Percentiles rank a stretch among this genome's conserved stretches.
Evolutionary conservation across 2,329 filamentous ascomycete genomes (phyloP).

Genomic region (Alternaria viburni): DNA sequence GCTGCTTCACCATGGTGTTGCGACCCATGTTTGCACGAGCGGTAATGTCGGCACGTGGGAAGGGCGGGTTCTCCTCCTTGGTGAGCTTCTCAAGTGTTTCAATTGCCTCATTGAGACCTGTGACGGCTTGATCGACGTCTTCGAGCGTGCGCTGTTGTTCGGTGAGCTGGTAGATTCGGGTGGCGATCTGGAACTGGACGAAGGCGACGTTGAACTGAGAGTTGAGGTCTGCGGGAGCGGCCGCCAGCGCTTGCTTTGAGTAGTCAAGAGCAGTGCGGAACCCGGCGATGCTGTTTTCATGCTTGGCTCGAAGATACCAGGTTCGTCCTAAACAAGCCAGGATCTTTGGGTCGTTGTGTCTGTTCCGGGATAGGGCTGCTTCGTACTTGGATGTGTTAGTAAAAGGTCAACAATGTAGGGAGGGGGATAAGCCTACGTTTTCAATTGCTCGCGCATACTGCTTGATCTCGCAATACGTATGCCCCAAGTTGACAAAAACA

Average conservation of each 20-base stretch:
- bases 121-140: constrained; percentile 80
- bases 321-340: constrained; percentile 86
- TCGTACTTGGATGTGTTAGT: constrained; percentile 69
- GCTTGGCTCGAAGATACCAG: constrained; percentile 81
- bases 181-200: constrained; percentile 92
- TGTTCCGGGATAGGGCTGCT: constrained; percentile 77
- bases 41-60: constrained; percentile 88
- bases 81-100: constrained; percentile 68
- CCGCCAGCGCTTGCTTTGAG: constrained; percentile 72
- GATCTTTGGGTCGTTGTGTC: constrained; percentile 78
- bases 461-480: constrained; percentile 87
- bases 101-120: constrained; percentile 86
- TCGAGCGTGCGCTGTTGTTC: constrained; percentile 78
- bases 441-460: constrained; percentile 94
- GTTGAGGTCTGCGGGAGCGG: constrained; percentile 83
- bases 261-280: constrained; percentile 71
- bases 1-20: constrained; percentile 91
- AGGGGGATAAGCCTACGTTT: constrained; percentile 56
- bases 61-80: constrained; percentile 73
- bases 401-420: background rate
- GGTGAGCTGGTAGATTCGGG: constrained; percentile 74
- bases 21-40: constrained; percentile 96
- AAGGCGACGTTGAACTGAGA: constrained; percentile 98
- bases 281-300: constrained; percentile 66
- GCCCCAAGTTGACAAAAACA: constrained; percentile 90